Evolutionary conservation across 148 eudicot species (phyloP).

Genomic region (Rhododendron vialii): DNA sequence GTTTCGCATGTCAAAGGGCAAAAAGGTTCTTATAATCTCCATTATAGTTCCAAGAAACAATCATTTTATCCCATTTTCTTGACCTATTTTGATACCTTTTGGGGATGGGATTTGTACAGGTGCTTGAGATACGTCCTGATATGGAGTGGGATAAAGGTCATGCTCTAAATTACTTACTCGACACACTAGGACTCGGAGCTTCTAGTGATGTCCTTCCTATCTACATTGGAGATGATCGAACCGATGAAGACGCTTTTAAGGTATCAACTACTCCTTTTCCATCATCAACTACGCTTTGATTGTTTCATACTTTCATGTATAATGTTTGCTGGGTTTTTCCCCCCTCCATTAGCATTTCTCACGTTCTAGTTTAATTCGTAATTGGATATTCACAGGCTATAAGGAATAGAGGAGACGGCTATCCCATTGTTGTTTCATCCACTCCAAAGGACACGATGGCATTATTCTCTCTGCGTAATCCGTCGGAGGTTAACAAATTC

Average conservation of each 20-base stretch:
- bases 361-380: neutral
- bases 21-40: constrained; percentile 28
- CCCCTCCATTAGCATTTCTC: neutral
- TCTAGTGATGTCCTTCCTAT: constrained; percentile 51
- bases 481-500: constrained; percentile 43
- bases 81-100: neutral
- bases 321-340: neutral
- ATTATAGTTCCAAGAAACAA: neutral
- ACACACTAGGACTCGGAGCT: constrained; percentile 38
- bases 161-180: constrained; percentile 56
- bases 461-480: constrained; percentile 35
- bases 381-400: constrained; percentile 25
- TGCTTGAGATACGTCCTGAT: constrained; percentile 59
- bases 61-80: neutral
- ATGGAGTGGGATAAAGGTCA: constrained; percentile 70
- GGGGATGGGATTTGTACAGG: constrained; percentile 23
- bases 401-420: constrained; percentile 38
- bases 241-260: constrained; percentile 79
- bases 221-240: constrained; percentile 66
- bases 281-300: neutral
- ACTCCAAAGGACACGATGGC: constrained; percentile 48
- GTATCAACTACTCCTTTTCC: constrained; percentile 15
- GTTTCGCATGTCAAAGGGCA: constrained; percentile 45
- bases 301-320: neutral
- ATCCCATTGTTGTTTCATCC: constrained; percentile 46